phyloP scores from a whole-genome alignment of 2,329 filamentous ascomycete genomes.

The Penicillium nordicum region DNA sequence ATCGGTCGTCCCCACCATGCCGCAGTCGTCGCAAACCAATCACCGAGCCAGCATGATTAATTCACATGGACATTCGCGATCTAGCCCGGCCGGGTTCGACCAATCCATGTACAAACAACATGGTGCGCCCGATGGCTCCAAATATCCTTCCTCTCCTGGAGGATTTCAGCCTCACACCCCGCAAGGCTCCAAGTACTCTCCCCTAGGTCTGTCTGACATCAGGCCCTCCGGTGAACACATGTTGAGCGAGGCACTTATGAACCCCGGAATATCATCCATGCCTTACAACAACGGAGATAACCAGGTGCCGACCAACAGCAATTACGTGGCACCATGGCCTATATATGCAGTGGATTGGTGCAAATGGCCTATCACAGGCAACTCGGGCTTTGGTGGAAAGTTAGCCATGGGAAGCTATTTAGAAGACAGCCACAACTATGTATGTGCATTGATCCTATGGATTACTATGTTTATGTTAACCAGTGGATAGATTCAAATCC shows the following conservation, averaged over 20 bases:
- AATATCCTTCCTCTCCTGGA: conserved; percentile 54
- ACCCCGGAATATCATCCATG: conserved; percentile 47
- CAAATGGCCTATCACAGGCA: conserved; percentile 81
- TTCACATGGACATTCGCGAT: conserved; percentile 76
- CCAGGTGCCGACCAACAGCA: conserved; percentile 71
- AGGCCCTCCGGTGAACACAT: conserved; percentile 79
- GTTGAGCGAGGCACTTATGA: conserved; percentile 67
- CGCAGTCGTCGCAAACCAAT: conserved; percentile 49
- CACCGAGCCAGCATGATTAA: conserved; percentile 62
- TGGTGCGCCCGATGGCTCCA: conserved; percentile 61
- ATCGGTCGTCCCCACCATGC: conserved; percentile 55
- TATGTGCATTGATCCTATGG: conserved; percentile 44
- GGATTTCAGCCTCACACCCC: conserved; percentile 54
- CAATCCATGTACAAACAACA: conserved; percentile 61
- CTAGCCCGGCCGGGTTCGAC: conserved; percentile 68
- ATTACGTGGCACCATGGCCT: conserved; percentile 90
- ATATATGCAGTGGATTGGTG: conserved; percentile 99
- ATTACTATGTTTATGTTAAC: conserved; percentile 12
- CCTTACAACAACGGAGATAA: conserved; percentile 63
- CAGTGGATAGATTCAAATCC: conserved; percentile 78
- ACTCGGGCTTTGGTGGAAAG: conserved; percentile 71
- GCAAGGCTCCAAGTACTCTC: conserved; percentile 69
- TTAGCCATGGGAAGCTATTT: conserved; percentile 93
- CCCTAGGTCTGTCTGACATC: conserved; percentile 87
- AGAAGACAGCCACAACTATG: conserved; percentile 97